Evolutionary conservation across 495 filamentous ascomycete species (phyloP).

Genomic region (Sabuloglossum arenarium): DNA sequence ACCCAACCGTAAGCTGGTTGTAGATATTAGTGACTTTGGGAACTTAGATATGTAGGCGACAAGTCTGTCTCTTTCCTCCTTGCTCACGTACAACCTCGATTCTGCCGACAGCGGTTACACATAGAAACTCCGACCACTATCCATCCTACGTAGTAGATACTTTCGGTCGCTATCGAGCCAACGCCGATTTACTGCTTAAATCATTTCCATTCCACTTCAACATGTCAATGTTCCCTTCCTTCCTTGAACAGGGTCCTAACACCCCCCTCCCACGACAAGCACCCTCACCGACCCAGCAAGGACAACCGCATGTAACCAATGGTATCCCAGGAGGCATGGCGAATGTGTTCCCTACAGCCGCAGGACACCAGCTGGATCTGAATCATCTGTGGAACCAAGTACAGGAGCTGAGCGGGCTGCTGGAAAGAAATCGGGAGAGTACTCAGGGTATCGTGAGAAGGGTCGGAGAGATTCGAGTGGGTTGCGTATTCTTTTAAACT

Average conservation of each 20-base stretch:
- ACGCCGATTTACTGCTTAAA: not conserved
- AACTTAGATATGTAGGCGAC: not conserved
- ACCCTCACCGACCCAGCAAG: not conserved
- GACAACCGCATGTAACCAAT: not conserved
- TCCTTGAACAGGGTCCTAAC: not conserved
- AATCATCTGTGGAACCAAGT: conserved; percentile 72
- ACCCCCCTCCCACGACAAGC: not conserved
- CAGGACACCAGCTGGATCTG: conserved; percentile 72
- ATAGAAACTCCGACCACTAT: not conserved
- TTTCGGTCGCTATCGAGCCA: not conserved
- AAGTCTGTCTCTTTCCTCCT: not conserved
- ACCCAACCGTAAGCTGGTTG: not conserved
- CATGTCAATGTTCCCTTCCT: not conserved
- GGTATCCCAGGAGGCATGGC: not conserved
- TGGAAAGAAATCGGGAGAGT: conserved; percentile 57
- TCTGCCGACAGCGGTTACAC: not conserved
- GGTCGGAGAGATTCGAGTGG: conserved; percentile 26
- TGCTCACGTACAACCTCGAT: not conserved
- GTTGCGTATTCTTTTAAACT: conserved; percentile 24
- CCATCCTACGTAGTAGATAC: not conserved
- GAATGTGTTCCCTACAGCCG: conserved; percentile 37
- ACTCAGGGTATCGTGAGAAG: conserved; percentile 54
- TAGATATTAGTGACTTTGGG: not conserved
- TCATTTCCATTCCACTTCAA: not conserved
- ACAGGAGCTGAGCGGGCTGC: conserved; percentile 52